Base-by-base conservation (phyloP, 2,329 filamentous ascomycete species). In the Diaporthe sp. region DNA sequence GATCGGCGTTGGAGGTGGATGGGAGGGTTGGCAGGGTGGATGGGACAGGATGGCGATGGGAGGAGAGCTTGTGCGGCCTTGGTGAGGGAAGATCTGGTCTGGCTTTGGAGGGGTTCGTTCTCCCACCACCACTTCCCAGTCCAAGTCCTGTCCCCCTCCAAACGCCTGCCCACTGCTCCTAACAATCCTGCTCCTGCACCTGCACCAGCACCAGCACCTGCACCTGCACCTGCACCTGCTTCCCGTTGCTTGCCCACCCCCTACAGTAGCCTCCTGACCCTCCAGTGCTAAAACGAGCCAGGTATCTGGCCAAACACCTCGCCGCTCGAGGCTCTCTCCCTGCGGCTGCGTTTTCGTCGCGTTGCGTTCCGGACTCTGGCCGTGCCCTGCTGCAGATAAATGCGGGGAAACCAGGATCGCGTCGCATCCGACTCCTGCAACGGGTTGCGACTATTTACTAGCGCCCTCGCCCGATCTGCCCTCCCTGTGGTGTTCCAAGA, bases 401-500 rank as follows among this genome's bases (percentile, higher is more conserved):
- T 75, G 74, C 74, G 74, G 74, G 74, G 74, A 75, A 71, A 70
- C 55, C 63, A 72, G 71, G 65, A 66, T 72, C 61, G 32, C 59
- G 58, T 53, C 69, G 42, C 56, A 59, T 71, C 42, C 47, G 44
- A 68, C 63, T 68, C 63, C 63, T 68, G 63, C 63, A 68, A 68
- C 47, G 47, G 47, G 30, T 27, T 68, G 63, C 63, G 30, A 53
- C 63, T 68, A 68, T 25, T 5, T 37, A n/a, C 63, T 68, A 68
- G 63, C 47, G 63, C 39, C 63, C 30, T 51, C 35, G 47, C 63
- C 39, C 63, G 32, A 35, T 27, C 63, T 53, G 32, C 63, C 63
- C 22, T 30, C 44, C 39, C 63, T 53, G 47, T 68, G 63, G 63
- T 68, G 32, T 68, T 25, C n/a, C 63, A 53, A 53, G 32, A 39